phyloP scores from a whole-genome alignment of 768 basidiomycete genomes.

The Calocybe cyanea region DNA sequence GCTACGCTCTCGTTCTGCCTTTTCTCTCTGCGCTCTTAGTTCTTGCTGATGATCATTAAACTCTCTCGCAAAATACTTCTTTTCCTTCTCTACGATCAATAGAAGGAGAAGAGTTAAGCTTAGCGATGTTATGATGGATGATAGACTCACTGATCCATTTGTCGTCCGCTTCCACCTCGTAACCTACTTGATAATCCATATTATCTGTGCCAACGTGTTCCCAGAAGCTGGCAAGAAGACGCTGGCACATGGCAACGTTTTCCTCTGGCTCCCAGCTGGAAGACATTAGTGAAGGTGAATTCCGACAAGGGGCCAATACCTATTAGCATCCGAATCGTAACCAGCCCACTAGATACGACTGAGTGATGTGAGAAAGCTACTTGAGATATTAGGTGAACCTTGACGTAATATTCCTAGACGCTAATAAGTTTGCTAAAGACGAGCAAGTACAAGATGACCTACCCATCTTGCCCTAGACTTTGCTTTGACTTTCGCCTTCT shows the following conservation, averaged over 20 bases:
- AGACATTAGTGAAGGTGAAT: too few species aligned
- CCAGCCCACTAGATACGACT: slow-evolving; percentile 56
- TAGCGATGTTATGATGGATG: slow-evolving; percentile 2
- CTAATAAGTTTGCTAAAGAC: not conserved
- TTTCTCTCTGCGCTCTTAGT: slow-evolving; percentile 17
- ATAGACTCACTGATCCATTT: slow-evolving; percentile 56
- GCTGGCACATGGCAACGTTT: slow-evolving; percentile 55
- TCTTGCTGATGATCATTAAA: slow-evolving; percentile 20
- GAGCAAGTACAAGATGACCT: slow-evolving; percentile 16
- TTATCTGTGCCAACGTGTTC: slow-evolving; percentile 54
- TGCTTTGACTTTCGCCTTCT: slow-evolving; percentile 19
- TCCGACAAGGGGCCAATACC: slow-evolving; percentile 29
- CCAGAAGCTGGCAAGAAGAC: slow-evolving; percentile 65
- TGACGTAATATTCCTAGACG: slow-evolving; percentile 62
- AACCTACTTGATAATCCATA: slow-evolving; percentile 47
- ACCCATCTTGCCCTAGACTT: slow-evolving; percentile 48
- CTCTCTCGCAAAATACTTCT: slow-evolving; percentile 30
- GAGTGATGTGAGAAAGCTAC: not conserved
- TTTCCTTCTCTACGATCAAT: slow-evolving; percentile 31
- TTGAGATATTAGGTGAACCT: slow-evolving; percentile 32
- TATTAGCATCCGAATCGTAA: slow-evolving; percentile 54
- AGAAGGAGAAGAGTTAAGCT: not conserved
- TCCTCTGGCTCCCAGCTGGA: slow-evolving; percentile 68
- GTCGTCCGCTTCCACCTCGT: slow-evolving; percentile 35
- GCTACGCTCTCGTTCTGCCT: slow-evolving; percentile 12